Conservation (phyloP, 371 early-diverging fungal genomes). For the Zancudomyces culisetae region DNA sequence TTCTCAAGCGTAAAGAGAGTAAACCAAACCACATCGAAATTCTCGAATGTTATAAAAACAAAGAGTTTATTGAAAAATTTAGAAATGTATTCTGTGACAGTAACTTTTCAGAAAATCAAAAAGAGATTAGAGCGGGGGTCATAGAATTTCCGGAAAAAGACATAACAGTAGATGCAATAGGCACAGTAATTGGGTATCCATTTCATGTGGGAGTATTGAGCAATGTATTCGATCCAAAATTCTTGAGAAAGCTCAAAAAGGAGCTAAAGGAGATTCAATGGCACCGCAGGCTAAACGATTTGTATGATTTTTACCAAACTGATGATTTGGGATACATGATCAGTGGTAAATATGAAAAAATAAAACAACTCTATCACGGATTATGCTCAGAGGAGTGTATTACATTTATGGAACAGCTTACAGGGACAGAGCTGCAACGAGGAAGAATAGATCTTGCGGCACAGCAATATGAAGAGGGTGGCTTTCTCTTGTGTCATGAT, state of each 20-base stretch:
- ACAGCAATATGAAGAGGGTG: conserved; percentile 34
- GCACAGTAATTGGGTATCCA: conserved; percentile 9
- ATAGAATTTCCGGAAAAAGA: no score
- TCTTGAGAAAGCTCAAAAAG: conserved; percentile 23
- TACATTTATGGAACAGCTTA: conserved; percentile 28
- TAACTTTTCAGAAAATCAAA: no score
- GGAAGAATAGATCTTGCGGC: conserved; percentile 35
- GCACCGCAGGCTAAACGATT: conserved; percentile 37
- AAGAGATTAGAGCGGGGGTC: no score
- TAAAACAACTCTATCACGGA: conserved; percentile 25
- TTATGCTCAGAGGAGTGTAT: conserved; percentile 32
- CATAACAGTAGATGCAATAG: no score
- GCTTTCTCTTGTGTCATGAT: conserved; percentile 45
- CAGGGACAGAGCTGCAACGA: conserved; percentile 28
- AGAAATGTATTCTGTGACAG: no score
- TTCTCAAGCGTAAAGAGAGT: no score
- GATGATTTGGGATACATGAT: conserved; percentile 27
- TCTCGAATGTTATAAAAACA: no score
- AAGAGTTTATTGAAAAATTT: no score
- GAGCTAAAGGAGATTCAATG: conserved; percentile 26
- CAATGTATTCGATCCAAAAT: conserved; percentile 21
- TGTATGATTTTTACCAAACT: conserved; percentile 45
- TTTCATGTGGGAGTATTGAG: conserved; percentile 28
- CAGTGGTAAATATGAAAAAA: conserved; percentile 11
- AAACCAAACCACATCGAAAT: no score